Base-by-base conservation (phyloP, 75 land plant genomes). In the Ceratopteris richardii region DNA sequence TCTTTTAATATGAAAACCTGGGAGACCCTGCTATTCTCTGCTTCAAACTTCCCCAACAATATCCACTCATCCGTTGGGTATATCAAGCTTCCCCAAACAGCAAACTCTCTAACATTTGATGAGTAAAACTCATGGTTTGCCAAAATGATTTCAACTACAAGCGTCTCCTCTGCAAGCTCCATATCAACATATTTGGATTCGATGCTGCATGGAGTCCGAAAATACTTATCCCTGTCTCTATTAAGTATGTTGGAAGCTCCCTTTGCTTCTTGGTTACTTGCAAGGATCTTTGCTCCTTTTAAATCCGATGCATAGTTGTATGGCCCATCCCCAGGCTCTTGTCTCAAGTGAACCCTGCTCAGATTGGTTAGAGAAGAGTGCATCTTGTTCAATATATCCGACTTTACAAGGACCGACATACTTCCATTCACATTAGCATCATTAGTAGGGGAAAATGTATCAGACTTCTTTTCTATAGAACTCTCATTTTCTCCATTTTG, bases 101-200 rank as follows among this genome's bases (percentile, higher is more conserved):
- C 84, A 69, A 92, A 82, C 21, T 88, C 79, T 57, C 79, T 92
- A 18, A 92, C 67, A 65, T 82, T 92, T 4, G 97, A 88, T 55
- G 94, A 84, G 46, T 92, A 81, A 63, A 89, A 93, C 47, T 92
- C 97, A 59, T 76, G 76, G 53, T 92, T 88, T 31, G 86, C 94
- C 50, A 92, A 74, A 37, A 73, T 82, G 18, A 92, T 64, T 4
- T 72, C 58, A 53, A 82, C 82, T 43, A 92, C 84, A 1, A 88
- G 54, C 24, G 95, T 92, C 56, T 92, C 95, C 31, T 85, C 89
- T 13, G 90, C 76, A 54, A 92, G 90, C 57, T 92, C 95, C 33
- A 92, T 58, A 9, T 79, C 71, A 47, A 92, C 83, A 64, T 57
- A 85, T 54, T 88, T 92, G 26, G 56, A 86, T 36, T 61, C 84